Evolutionary conservation across 2,329 filamentous ascomycete species (phyloP).

Genomic region (Penicillium verrucosum): DNA sequence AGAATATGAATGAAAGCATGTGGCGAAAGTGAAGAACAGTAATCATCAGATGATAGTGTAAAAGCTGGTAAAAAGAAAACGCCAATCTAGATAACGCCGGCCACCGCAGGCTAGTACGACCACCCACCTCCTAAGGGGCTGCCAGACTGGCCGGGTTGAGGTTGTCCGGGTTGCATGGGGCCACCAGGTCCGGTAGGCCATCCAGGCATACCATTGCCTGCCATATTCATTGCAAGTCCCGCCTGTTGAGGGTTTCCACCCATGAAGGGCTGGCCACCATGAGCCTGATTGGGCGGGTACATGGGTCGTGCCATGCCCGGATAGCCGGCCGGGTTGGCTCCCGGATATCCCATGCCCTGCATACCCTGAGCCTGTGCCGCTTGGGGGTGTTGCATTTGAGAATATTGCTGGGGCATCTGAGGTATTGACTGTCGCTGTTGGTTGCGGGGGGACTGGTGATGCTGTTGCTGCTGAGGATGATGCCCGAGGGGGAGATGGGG

Average conservation of each 20-base stretch:
- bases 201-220: constrained; percentile 34
- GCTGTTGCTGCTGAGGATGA: constrained; percentile 33
- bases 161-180: constrained; percentile 38
- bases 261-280: constrained; percentile 35
- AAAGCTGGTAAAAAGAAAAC: constrained; percentile 12
- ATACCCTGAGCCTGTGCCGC: constrained; percentile 26
- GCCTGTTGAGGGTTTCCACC: constrained; percentile 35
- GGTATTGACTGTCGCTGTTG: constrained; percentile 36
- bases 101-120: constrained; percentile 30
- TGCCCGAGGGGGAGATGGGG: constrained; percentile 34
- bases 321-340: constrained; percentile 32
- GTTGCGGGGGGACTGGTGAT: constrained; percentile 45
- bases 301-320: constrained; percentile 36
- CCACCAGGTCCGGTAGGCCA: constrained; percentile 37
- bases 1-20: constrained; percentile 7
- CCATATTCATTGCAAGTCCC: constrained; percentile 38
- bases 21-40: neutral
- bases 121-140: constrained; percentile 40
- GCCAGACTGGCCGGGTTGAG: constrained; percentile 38
- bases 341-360: constrained; percentile 37
- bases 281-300: constrained; percentile 37
- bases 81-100: constrained; percentile 27
- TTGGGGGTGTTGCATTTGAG: constrained; percentile 36
- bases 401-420: constrained; percentile 38
- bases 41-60: constrained; percentile 13